A percentile compares a stretch with the other conserved stretches of the same genome.
Conservation (phyloP, 1,284 basidiomycete genomes). For the Volvariella volvacea region DNA sequence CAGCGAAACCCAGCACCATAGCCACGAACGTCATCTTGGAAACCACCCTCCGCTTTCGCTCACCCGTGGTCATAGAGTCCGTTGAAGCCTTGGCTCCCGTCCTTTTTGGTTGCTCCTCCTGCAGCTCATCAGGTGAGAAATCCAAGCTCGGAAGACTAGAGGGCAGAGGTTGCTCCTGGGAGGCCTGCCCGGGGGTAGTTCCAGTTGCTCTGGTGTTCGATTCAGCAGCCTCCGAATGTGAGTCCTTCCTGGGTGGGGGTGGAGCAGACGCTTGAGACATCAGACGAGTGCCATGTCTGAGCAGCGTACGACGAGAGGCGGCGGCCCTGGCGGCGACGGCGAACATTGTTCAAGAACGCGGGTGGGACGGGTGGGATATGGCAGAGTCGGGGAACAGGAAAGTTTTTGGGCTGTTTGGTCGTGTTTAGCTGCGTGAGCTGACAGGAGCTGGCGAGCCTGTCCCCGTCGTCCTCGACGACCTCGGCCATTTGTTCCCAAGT, state of each 20-base stretch:
- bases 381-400: neutral
- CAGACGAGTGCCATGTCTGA: neutral
- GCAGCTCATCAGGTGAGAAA: constrained; percentile 42
- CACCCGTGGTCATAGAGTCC: constrained; percentile 66
- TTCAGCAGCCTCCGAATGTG: constrained; percentile 9
- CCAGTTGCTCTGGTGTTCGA: neutral
- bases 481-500: too few species aligned
- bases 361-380: too few species aligned
- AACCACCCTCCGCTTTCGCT: constrained; percentile 54
- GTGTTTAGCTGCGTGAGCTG: constrained; percentile 2
- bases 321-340: constrained; percentile 7
- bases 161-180: neutral
- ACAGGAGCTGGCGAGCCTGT: too few species aligned
- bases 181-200: neutral
- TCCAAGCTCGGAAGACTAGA: constrained; percentile 39
- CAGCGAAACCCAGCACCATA: constrained; percentile 41
- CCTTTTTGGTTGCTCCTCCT: constrained; percentile 27
- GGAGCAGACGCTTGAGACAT: constrained; percentile 5
- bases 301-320: constrained; percentile 1
- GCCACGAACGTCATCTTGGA: constrained; percentile 49
- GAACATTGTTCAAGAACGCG: constrained; percentile 13
- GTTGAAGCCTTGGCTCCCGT: constrained; percentile 73
- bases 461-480: too few species aligned
- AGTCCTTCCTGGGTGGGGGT: neutral
- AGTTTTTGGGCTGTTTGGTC: constrained; percentile 6